Conservation (phyloP, 306 rosid genomes). For the Styphnolobium japonicum region DNA sequence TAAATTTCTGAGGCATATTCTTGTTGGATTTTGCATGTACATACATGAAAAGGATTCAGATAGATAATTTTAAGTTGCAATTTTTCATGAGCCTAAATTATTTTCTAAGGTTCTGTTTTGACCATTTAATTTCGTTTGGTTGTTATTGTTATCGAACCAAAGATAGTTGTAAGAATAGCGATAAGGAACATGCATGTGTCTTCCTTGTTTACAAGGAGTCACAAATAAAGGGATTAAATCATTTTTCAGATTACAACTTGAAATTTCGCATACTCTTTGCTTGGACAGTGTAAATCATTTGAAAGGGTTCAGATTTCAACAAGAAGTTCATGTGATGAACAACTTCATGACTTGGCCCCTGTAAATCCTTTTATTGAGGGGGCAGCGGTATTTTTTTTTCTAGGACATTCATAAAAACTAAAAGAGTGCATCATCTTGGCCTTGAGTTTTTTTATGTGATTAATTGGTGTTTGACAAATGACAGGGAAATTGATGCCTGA, state of each 20-base stretch:
- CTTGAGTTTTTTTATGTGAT: neutral
- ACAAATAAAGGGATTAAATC: neutral
- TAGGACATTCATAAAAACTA: neutral
- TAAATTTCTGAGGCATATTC: neutral
- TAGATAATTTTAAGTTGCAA: neutral
- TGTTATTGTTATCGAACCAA: neutral
- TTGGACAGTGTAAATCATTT: too few species aligned
- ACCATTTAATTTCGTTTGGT: neutral
- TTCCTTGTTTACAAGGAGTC: neutral
- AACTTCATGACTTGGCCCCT: neutral
- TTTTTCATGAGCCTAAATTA: neutral
- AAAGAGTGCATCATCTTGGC: neutral
- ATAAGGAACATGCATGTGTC: neutral
- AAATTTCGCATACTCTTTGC: neutral
- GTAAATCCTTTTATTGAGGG: neutral
- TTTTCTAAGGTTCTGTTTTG: neutral
- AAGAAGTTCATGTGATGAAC: neutral
- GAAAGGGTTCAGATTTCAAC: neutral
- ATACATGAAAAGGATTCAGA: neutral
- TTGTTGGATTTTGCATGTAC: neutral
- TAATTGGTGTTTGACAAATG: neutral
- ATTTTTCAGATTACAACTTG: neutral
- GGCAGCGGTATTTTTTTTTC: neutral
- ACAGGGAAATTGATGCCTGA: slow-evolving; percentile 74
- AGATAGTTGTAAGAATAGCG: neutral